phyloP scores from a whole-genome alignment of 164 flowering plant genomes.

The Nymphaea thermarum region DNA sequence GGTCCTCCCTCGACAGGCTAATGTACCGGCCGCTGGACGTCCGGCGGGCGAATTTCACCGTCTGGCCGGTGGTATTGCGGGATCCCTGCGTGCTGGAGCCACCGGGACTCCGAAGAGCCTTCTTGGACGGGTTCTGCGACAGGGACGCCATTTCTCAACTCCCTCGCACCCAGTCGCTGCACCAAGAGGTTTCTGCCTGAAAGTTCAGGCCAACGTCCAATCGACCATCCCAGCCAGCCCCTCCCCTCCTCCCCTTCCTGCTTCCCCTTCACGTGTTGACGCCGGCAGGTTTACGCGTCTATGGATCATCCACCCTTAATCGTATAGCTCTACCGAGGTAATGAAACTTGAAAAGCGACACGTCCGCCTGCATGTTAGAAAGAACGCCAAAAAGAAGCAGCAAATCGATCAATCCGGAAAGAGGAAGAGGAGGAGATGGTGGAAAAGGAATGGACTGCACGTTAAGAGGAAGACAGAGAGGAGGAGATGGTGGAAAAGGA shows the following conservation, averaged over 20 bases:
- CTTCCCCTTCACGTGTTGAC: too few relatives aligned
- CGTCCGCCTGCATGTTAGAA: not conserved
- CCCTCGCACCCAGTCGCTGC: not conserved
- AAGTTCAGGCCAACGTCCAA: too few relatives aligned
- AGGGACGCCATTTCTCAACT: constrained; percentile 22
- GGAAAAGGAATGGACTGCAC: not conserved
- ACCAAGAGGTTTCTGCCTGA: too few relatives aligned
- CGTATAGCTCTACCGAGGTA: too few relatives aligned
- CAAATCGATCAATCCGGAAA: not conserved
- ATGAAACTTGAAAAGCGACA: too few relatives aligned
- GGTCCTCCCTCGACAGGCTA: constrained; percentile 47
- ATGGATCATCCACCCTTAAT: too few relatives aligned
- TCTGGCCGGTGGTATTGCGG: constrained; percentile 20
- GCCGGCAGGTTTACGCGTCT: too few relatives aligned
- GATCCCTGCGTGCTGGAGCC: constrained; percentile 14
- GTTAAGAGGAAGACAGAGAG: not conserved
- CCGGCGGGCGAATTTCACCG: constrained; percentile 51
- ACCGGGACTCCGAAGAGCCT: constrained; percentile 20
- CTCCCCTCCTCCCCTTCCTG: too few relatives aligned
- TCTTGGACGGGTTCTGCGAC: constrained; percentile 26
- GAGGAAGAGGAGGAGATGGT: not conserved
- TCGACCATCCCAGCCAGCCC: too few relatives aligned
- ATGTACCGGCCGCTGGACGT: constrained; percentile 66
- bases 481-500: not conserved
- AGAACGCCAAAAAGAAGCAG: not conserved